phyloP scores from a whole-genome alignment of 495 filamentous ascomycete species.

The Penicillium ochrochloron region DNA sequence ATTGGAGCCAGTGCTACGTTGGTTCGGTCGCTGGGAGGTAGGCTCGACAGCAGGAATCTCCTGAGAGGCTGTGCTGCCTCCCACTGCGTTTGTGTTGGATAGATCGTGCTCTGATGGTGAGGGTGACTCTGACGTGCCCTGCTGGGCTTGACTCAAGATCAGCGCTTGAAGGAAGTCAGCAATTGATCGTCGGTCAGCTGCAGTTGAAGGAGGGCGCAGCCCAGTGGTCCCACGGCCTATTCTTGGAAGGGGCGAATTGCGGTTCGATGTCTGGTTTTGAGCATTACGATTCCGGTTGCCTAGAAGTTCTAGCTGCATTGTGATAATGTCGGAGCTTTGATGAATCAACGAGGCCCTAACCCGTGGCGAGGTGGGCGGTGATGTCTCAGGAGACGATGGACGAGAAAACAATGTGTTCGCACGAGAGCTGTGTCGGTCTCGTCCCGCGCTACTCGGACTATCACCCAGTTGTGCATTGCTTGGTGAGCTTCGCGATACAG shows the following conservation, averaged over 20 bases:
- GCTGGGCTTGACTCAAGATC: conserved; percentile 38
- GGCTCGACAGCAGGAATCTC: conserved; percentile 13
- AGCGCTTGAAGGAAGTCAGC: conserved; percentile 45
- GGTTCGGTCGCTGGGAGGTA: conserved; percentile 12
- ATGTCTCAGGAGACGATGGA: conserved; percentile 46
- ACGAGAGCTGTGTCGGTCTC: conserved; percentile 38
- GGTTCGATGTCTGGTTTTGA: conserved; percentile 21
- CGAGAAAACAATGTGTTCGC: conserved; percentile 51
- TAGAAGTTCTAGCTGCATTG: conserved; percentile 52
- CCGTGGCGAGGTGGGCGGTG: conserved; percentile 51
- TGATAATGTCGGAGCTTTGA: conserved; percentile 53
- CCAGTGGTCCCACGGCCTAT: conserved; percentile 23
- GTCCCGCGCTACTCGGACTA: conserved; percentile 10
- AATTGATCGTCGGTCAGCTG: conserved; percentile 38
- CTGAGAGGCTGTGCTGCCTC: conserved; percentile 26
- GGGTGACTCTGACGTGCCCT: conserved; percentile 15
- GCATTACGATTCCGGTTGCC: conserved; percentile 41
- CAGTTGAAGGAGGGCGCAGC: conserved; percentile 17
- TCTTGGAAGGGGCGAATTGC: conserved; percentile 24
- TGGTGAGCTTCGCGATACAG: conserved; percentile 21
- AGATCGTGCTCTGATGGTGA: conserved; percentile 29
- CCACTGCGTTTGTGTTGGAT: conserved; percentile 28
- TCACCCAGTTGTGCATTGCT: conserved; percentile 20
- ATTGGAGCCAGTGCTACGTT: conserved; percentile 10
- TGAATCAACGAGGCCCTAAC: conserved; percentile 52